Evolutionary conservation across 345 rosid species (phyloP).

Genomic region (Trapa bicornis): DNA sequence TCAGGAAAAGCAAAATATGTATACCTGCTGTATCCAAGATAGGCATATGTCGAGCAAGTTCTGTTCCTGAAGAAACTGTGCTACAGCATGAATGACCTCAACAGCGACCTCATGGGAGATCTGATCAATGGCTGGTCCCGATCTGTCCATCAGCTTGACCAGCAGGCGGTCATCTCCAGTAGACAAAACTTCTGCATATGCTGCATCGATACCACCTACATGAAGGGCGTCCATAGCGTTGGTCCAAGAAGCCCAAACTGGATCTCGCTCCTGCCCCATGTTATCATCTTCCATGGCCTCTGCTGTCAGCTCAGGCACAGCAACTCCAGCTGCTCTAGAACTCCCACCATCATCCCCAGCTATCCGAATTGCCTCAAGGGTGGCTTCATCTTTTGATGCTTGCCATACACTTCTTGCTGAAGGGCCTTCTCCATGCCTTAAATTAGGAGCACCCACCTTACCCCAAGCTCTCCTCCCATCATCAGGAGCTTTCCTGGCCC

Average conservation of each 20-base stretch:
- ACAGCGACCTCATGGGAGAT: slow-evolving; percentile 68
- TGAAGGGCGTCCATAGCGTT: slow-evolving; percentile 89
- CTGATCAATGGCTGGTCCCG: slow-evolving; percentile 84
- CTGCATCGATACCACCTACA: slow-evolving; percentile 78
- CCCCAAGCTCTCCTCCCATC: slow-evolving; percentile 82
- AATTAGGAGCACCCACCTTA: slow-evolving; percentile 39
- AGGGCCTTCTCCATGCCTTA: slow-evolving; percentile 93
- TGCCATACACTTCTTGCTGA: slow-evolving; percentile 99
- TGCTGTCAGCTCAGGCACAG: slow-evolving; percentile 64
- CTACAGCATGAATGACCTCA: slow-evolving; percentile 60
- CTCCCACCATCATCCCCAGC: slow-evolving; percentile 81
- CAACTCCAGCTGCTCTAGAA: slow-evolving; percentile 44
- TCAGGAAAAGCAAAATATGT: background rate
- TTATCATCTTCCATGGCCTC: slow-evolving; percentile 76
- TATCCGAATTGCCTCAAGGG: slow-evolving; percentile 92
- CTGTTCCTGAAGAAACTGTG: slow-evolving; percentile 73
- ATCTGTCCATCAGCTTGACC: slow-evolving; percentile 85
- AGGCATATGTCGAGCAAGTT: slow-evolving; percentile 71
- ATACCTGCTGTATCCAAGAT: slow-evolving; percentile 96
- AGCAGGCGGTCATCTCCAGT: slow-evolving; percentile 77
- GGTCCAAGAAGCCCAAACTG: slow-evolving; percentile 82
- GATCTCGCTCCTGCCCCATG: slow-evolving; percentile 59
- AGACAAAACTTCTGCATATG: slow-evolving; percentile 72
- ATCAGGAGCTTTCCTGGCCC: slow-evolving; percentile 48
- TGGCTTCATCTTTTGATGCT: slow-evolving; percentile 98